phyloP scores from a whole-genome alignment of 225 moss, liverwort and hornwort genomes.

The Rhytidiadelphus loreus region DNA sequence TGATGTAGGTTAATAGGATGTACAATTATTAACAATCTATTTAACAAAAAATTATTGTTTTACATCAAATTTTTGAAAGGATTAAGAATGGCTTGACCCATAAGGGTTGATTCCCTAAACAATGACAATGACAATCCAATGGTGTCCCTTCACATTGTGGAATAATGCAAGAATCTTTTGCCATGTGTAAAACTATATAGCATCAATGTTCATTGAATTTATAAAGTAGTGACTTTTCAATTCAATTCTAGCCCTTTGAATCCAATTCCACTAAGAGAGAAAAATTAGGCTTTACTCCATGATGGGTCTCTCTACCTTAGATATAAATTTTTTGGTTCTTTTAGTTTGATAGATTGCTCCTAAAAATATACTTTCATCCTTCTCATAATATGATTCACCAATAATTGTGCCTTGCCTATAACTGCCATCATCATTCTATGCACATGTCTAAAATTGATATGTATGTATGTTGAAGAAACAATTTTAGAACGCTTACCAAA shows the following conservation, averaged over 20 bases:
- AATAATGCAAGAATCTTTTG: not conserved
- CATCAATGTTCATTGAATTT: fast-evolving
- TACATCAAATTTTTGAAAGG: not conserved
- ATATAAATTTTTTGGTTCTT: not conserved
- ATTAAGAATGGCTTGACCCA: fast-evolving
- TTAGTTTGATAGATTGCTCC: not conserved
- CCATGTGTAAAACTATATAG: fast-evolving
- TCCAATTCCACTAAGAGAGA: fast-evolving
- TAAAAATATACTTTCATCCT: not conserved
- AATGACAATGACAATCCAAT: not conserved
- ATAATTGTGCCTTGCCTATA: too few relatives aligned
- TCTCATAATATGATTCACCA: not conserved
- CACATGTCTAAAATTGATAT: too few relatives aligned
- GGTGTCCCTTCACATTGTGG: fast-evolving
- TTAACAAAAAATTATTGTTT: not conserved
- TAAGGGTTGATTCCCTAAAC: fast-evolving
- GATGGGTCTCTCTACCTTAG: not conserved
- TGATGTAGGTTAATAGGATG: not conserved
- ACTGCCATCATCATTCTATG: too few relatives aligned
- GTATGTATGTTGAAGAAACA: too few relatives aligned
- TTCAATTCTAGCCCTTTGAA: not conserved
- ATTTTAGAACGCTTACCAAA: too few relatives aligned
- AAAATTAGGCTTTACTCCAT: not conserved
- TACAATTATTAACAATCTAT: not conserved
- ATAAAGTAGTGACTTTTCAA: not conserved